Base-by-base conservation (phyloP, 2,329 filamentous ascomycete species). In the Talaromyces sp. region DNA sequence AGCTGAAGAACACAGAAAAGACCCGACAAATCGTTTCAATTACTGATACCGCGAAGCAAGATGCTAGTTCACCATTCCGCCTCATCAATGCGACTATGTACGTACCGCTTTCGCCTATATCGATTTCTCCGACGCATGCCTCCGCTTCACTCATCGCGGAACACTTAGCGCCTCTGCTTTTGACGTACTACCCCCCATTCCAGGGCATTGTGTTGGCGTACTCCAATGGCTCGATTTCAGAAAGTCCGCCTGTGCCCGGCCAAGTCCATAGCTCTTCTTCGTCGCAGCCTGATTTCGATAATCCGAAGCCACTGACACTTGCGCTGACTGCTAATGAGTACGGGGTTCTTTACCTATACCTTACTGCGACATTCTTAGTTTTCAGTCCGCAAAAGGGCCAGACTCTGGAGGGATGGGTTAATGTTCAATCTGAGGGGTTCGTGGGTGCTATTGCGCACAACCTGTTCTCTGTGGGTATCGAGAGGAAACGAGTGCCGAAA, bases 371-470 rank as follows among this genome's bases (percentile, higher is more conserved):
- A 24, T 90, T 97, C 67, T 83, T 96, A 52, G 81, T 98, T 19
- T 96, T 97, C 75, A 85, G 90, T 37, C 94, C 95, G 0, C 82
- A 84, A 62, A 85, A 86, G 54, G 91, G 91, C 41, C 87, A 88
- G 9, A 87, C 85, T 77, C 85, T 98, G 73, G 89, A 93, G 69
- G 95, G 92, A 11, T 88, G 85, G 70, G 85, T 97, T 64, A 95
- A 94, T 72, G 82, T 97, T 35, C 92, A 96, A 74, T 94, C 90
- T 57, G 91, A 95, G 70, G 92, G 92, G 7, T 92, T 97, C 73
- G 84, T 99, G 7, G 93, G 94, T 22, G 85, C 97, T 2, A 87
- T 96, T 11, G 95, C 92, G 76, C 93, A 92, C 79, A 94, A 94
- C 76, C 87, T 92, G 69, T 98, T 98, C 83, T 96, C 95, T 70